Evolutionary conservation across 257 asterid species (phyloP).

Genomic region (Przewalskia tangutica): DNA sequence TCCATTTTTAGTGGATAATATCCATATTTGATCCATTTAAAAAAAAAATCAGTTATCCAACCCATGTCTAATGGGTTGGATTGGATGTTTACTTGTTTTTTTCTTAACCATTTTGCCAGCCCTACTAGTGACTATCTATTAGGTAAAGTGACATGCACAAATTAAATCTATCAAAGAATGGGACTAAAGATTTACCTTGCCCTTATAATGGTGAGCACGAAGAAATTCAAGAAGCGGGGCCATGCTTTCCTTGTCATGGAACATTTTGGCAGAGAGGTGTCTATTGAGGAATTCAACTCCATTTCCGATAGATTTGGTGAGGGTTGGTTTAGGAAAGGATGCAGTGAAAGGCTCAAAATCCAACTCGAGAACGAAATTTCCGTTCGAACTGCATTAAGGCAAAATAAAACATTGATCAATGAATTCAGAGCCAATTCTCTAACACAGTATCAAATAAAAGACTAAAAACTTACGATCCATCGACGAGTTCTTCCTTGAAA

Average conservation of each 20-base stretch:
- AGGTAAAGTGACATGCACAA: not conserved
- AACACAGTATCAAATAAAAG: not conserved
- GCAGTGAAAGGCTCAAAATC: slow-evolving; percentile 91
- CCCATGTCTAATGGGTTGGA: too few species aligned
- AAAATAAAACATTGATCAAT: not conserved
- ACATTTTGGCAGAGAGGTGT: too few species aligned
- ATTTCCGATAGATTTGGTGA: too few species aligned
- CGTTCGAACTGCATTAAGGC: slow-evolving; percentile 43
- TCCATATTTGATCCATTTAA: too few species aligned
- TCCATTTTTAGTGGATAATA: too few species aligned
- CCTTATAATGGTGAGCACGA: slow-evolving; percentile 66
- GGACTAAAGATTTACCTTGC: slow-evolving; percentile 39
- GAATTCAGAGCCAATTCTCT: not conserved
- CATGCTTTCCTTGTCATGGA: too few species aligned
- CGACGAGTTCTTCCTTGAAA: slow-evolving; percentile 82
- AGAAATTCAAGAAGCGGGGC: slow-evolving; percentile 89
- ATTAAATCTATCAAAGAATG: not conserved
- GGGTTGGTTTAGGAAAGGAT: slow-evolving; percentile 86
- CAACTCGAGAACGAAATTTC: slow-evolving; percentile 84
- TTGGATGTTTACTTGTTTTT: too few species aligned
- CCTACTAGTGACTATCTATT: not conserved
- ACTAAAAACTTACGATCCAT: slow-evolving; percentile 49
- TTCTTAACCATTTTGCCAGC: too few species aligned
- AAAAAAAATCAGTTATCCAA: too few species aligned
- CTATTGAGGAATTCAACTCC: too few species aligned